Conservation (phyloP, 805 yeast species). For the Sungouiozyma intestinalis region DNA sequence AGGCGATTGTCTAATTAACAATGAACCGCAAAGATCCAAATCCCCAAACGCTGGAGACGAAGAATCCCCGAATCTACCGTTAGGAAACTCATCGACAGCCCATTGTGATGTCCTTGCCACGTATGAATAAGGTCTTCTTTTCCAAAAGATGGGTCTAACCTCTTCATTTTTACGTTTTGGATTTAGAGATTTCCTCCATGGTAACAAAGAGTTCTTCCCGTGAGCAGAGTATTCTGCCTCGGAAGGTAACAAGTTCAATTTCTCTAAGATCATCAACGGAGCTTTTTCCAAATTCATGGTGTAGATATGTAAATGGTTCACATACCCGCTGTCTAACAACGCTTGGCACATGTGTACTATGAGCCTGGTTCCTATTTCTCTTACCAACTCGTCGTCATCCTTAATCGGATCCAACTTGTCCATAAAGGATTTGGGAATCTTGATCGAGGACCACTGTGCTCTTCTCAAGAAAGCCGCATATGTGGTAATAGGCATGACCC, state of each 20-base stretch:
- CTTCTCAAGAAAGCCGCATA: slow-evolving; percentile 87
- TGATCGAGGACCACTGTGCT: slow-evolving; percentile 86
- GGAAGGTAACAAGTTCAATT: slow-evolving; percentile 43
- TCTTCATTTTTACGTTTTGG: slow-evolving; percentile 70
- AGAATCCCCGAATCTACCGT: slow-evolving; percentile 98
- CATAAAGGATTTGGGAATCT: slow-evolving; percentile 64
- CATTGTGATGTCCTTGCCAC: slow-evolving; percentile 83
- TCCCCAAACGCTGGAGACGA: slow-evolving; percentile 96
- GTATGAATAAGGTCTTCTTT: slow-evolving; percentile 82
- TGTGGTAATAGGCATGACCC: slow-evolving; percentile 97
- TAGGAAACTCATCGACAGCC: slow-evolving; percentile 85
- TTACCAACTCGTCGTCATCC: slow-evolving; percentile 81
- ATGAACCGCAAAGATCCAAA: slow-evolving; percentile 69
- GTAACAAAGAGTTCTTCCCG: slow-evolving; percentile 31
- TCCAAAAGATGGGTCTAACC: slow-evolving; percentile 94
- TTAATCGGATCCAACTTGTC: slow-evolving; percentile 67
- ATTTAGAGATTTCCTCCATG: slow-evolving; percentile 89
- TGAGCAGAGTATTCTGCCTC: slow-evolving; percentile 28
- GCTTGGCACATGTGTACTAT: slow-evolving; percentile 74
- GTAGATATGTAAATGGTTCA: slow-evolving; percentile 87
- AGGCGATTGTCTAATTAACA: slow-evolving; percentile 72
- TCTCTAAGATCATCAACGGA: slow-evolving; percentile 77
- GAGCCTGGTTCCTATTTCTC: slow-evolving; percentile 75
- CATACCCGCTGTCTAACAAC: slow-evolving; percentile 56
- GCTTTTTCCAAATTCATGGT: slow-evolving; percentile 96